Conservation (phyloP, 495 filamentous ascomycete genomes). For the Talaromyces stipitatus region DNA sequence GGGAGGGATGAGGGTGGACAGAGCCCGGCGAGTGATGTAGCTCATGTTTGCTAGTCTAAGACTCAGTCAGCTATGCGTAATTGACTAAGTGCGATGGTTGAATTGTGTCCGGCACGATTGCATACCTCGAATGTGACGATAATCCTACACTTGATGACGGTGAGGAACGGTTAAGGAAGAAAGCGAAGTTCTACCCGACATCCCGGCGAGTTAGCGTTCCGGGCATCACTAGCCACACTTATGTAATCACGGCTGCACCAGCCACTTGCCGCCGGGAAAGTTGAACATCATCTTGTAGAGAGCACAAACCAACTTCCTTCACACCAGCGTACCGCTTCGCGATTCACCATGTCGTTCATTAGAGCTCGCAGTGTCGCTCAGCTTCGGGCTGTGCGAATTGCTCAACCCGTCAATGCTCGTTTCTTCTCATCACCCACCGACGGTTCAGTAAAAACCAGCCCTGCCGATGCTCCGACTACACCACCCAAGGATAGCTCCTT, state of each 20-base stretch:
- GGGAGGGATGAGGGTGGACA: constrained; percentile 96
- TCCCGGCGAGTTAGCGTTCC: constrained; percentile 4
- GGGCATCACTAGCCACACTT: constrained; percentile 5
- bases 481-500: constrained; percentile 32
- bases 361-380: constrained; percentile 32
- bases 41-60: constrained; percentile 64
- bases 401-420: constrained; percentile 27
- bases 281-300: neutral
- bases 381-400: constrained; percentile 27
- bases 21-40: constrained; percentile 75
- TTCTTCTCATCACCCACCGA: constrained; percentile 23
- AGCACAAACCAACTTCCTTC: neutral
- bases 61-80: neutral
- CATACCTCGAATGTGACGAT: constrained; percentile 3
- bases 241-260: constrained; percentile 4
- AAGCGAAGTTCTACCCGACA: constrained; percentile 8
- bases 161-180: constrained; percentile 6
- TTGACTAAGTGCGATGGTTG: neutral
- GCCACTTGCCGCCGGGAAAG: constrained; percentile 4
- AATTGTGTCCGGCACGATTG: neutral
- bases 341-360: constrained; percentile 35
- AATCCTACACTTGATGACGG: neutral
- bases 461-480: constrained; percentile 33
- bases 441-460: constrained; percentile 28
- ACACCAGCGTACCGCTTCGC: neutral